Evolutionary conservation across 129 eudicot species (phyloP).

Genomic region (Tagetes erecta): DNA sequence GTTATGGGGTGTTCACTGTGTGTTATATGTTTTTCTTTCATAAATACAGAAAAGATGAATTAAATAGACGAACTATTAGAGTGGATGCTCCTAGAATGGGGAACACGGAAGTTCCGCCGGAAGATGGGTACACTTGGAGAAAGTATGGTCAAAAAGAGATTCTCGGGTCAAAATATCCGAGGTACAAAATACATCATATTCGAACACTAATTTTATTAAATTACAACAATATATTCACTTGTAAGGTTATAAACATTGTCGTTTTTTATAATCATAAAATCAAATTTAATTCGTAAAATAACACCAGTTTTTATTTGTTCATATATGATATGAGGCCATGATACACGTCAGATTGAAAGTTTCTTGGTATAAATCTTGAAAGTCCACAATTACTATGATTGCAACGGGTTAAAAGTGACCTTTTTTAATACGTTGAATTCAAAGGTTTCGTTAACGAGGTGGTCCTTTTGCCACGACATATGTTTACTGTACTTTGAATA

Average conservation of each 20-base stretch:
- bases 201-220: background rate
- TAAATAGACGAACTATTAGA: slow-evolving; percentile 34
- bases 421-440: slow-evolving; percentile 36
- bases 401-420: slow-evolving; percentile 25
- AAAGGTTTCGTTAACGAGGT: slow-evolving; percentile 28
- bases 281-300: too few relatives aligned
- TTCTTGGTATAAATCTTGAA: slow-evolving; percentile 27
- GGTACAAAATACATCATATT: slow-evolving; percentile 43
- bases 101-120: slow-evolving; percentile 88
- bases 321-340: too few relatives aligned
- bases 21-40: background rate
- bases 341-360: slow-evolving; percentile 26
- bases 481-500: slow-evolving; percentile 32
- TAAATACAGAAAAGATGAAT: slow-evolving; percentile 48
- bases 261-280: too few relatives aligned
- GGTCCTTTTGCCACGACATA: slow-evolving; percentile 37
- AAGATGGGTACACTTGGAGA: slow-evolving; percentile 92
- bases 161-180: slow-evolving; percentile 63
- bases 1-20: too few relatives aligned
- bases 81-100: slow-evolving; percentile 79
- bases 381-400: slow-evolving; percentile 33
- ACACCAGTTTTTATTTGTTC: background rate
- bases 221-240: background rate
- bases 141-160: slow-evolving; percentile 96
- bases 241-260: too few relatives aligned